phyloP scores from a whole-genome alignment of 768 basidiomycete genomes.

The Podaxis mareebaensis region DNA sequence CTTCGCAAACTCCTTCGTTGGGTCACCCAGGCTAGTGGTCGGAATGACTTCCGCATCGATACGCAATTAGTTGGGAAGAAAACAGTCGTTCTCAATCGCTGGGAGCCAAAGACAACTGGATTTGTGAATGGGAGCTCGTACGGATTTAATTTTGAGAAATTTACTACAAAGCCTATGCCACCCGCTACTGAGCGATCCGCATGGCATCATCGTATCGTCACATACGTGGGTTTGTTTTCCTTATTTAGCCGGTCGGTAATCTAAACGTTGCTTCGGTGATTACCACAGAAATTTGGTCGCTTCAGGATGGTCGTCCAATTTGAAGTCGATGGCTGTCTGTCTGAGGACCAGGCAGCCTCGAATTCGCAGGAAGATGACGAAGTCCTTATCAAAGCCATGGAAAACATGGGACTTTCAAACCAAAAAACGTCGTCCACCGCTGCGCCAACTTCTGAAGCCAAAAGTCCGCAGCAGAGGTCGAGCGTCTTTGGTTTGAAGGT shows the following conservation, averaged over 20 bases:
- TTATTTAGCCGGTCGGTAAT: background rate
- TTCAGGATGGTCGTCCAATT: constrained; percentile 29
- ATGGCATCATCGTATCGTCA: constrained; percentile 60
- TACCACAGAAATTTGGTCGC: constrained; percentile 52
- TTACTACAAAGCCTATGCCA: constrained; percentile 44
- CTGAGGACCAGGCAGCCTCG: constrained; percentile 22
- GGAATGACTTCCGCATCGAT: constrained; percentile 65
- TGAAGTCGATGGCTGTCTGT: constrained; percentile 29
- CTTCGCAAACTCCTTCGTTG: constrained; percentile 64
- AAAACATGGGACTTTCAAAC: constrained; percentile 29
- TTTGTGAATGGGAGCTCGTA: constrained; percentile 41
- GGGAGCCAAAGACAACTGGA: constrained; percentile 41
- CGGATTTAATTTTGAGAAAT: constrained; percentile 64
- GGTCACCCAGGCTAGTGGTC: constrained; percentile 35
- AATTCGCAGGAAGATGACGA: constrained; percentile 30
- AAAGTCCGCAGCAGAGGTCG: background rate
- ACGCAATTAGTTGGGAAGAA: constrained; percentile 56
- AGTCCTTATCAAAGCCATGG: constrained; percentile 35
- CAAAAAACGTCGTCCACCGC: background rate
- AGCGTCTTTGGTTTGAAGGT: constrained; percentile 21
- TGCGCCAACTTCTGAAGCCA: background rate
- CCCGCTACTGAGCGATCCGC: constrained; percentile 53
- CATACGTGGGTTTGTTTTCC: constrained; percentile 47
- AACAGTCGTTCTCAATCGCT: constrained; percentile 65
- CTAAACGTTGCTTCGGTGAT: background rate